Evolutionary conservation across 441 rosid species (phyloP).

Genomic region (Corymbia calophylla): DNA sequence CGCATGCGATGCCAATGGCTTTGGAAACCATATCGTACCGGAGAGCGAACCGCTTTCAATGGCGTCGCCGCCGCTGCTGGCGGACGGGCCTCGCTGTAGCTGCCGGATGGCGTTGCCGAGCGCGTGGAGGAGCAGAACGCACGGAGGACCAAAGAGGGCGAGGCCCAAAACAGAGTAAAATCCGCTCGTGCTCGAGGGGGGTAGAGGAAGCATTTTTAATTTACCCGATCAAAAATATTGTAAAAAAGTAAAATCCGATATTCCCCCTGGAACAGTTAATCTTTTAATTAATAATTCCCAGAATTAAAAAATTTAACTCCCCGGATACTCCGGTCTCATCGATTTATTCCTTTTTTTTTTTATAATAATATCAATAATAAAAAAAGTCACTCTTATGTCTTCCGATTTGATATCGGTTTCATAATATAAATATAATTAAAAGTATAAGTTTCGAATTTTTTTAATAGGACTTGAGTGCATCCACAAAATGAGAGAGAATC

Average conservation of each 20-base stretch:
- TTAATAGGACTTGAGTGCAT: no score
- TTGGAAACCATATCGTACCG: neutral
- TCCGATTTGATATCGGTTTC: no score
- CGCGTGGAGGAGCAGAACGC: neutral
- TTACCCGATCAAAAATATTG: neutral
- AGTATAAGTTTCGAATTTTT: no score
- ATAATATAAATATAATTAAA: no score
- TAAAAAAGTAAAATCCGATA: no score
- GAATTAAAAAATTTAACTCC: no score
- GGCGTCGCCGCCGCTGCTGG: neutral
- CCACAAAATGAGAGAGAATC: no score
- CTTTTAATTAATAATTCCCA: neutral
- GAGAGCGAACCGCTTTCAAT: neutral
- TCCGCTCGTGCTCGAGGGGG: fast-evolving
- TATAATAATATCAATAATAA: no score
- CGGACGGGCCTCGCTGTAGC: neutral
- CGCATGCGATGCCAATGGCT: neutral
- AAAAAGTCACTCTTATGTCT: no score
- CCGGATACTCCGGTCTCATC: no score
- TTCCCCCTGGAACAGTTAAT: no score
- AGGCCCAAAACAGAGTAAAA: neutral
- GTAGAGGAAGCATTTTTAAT: neutral
- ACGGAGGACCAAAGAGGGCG: neutral
- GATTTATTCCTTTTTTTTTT: no score
- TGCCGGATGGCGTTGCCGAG: neutral